Base-by-base conservation (phyloP, 768 basidiomycete species). In the Trametes meyenii region DNA sequence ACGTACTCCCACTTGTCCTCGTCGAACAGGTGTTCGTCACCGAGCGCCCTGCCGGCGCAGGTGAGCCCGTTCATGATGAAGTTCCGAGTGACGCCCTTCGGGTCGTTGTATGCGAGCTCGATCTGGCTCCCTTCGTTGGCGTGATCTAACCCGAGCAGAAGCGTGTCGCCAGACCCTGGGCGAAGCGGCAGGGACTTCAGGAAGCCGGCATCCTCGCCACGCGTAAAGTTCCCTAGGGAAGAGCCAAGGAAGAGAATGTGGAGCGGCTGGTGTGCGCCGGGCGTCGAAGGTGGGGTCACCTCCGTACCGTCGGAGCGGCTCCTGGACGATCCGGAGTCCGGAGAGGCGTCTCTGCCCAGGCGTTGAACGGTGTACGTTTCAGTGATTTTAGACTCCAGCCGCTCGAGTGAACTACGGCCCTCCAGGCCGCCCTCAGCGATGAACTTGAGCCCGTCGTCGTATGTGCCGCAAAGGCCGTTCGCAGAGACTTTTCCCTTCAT, bases 181-280 rank as follows among this genome's bases (percentile, higher is more conserved):
- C 89, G 85, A 24, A 98, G 78, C 4, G 95, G 95, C 29, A 98
- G 76, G 2, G 85, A 85, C 7, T 80, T 79, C 52, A 99, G 82
- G 75, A 99, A 98, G 0, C 80, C 74, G 0, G 80, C 82, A 10
- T 88, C 90, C 23, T 83, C 88, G 5, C 78, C 77, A 13, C 94
- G 83, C 5, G 79, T 68, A 73, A 98, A 98, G 77, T 98, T 98
- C 7, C 96, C 97, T 7, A 98, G 72, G 0, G 93, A 92, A 0
- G 92, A 95, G 0, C 96, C 97, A 17, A 98, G 78, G 78, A 97
- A 98, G 62, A 98, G 78, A 55, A 98, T 77, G 69, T 97, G 95
- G 35, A 94, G 73, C 14, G 90, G 87, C 46, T 77, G 72, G 21
- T 69, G 67, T 24, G 73, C 74, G 21, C 80, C 83, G 43, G 81